Evolutionary conservation across 805 yeast genomes (phyloP).

Genomic region (Suhomyces emberorum): DNA sequence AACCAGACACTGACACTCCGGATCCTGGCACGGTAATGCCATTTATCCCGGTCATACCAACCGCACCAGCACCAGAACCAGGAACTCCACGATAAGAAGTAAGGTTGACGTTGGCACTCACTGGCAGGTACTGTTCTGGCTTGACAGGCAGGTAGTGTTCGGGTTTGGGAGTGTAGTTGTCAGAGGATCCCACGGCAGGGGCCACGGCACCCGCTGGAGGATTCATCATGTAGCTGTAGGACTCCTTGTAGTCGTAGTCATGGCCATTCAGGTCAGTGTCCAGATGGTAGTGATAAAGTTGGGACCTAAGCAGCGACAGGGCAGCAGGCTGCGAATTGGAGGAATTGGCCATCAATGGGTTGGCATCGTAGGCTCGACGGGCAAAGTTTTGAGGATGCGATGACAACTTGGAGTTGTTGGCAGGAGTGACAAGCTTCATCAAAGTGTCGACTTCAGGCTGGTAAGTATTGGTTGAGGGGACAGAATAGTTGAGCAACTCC

Average conservation of each 20-base stretch:
- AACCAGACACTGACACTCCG: no score
- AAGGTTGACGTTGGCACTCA: constrained; percentile 6
- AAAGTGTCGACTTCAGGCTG: constrained; percentile 3
- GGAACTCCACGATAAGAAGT: not conserved
- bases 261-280: no score
- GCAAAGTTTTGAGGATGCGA: not conserved
- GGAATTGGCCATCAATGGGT: constrained; percentile 1
- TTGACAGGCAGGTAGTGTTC: no score
- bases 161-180: no score
- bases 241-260: constrained; percentile 12
- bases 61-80: not conserved
- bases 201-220: constrained; percentile 1
- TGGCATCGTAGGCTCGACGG: not conserved
- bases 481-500: constrained; percentile 7
- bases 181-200: not conserved
- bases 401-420: not conserved
- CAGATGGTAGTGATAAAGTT: constrained; percentile 4
- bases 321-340: constrained; percentile 2
- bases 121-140: constrained; percentile 8
- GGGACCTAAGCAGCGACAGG: no score
- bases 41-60: no score
- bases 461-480: not conserved
- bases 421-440: constrained; percentile 2
- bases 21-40: no score
- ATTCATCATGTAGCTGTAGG: constrained; percentile 10